A percentile compares a stretch with the other conserved stretches of the same genome.
Evolutionary conservation across 1,139 yeast species (phyloP).

Genomic region (Blastobotrys petasosporus): DNA sequence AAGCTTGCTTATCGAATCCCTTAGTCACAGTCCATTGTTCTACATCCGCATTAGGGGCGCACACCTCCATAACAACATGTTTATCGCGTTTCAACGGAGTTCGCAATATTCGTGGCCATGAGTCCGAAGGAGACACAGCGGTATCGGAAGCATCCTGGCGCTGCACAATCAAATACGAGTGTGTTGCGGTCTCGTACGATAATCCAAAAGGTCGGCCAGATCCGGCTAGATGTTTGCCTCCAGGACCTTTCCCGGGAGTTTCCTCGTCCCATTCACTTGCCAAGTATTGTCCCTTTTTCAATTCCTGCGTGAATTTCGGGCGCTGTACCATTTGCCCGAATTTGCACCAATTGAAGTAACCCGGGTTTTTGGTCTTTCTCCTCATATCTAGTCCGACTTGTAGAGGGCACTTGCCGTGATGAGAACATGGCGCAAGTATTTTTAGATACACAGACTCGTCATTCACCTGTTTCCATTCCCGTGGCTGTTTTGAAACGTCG

Average conservation of each 20-base stretch:
- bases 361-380: constrained; percentile 52
- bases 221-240: constrained; percentile 47
- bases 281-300: constrained; percentile 72
- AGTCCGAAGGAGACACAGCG: constrained; percentile 9
- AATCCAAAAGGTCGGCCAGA: constrained; percentile 72
- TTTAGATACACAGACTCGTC: constrained; percentile 16
- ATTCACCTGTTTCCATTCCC: constrained; percentile 54
- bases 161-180: constrained; percentile 68
- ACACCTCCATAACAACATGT: constrained; percentile 73
- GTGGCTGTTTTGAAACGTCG: constrained; percentile 61
- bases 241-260: constrained; percentile 30
- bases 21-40: constrained; percentile 88
- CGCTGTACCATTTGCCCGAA: constrained; percentile 68
- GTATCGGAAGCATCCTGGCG: constrained; percentile 37
- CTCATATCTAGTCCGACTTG: constrained; percentile 70
- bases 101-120: constrained; percentile 55
- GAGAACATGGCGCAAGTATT: constrained; percentile 86
- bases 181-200: constrained; percentile 68
- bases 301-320: constrained; percentile 70
- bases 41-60: constrained; percentile 70
- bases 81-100: constrained; percentile 76
- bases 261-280: constrained; percentile 68
- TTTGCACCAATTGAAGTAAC: constrained; percentile 53
- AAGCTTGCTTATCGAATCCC: constrained; percentile 65
- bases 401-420: constrained; percentile 81